Evolutionary conservation across 805 yeast genomes (phyloP).

Genomic region (Saccharomycopsis malanga): DNA sequence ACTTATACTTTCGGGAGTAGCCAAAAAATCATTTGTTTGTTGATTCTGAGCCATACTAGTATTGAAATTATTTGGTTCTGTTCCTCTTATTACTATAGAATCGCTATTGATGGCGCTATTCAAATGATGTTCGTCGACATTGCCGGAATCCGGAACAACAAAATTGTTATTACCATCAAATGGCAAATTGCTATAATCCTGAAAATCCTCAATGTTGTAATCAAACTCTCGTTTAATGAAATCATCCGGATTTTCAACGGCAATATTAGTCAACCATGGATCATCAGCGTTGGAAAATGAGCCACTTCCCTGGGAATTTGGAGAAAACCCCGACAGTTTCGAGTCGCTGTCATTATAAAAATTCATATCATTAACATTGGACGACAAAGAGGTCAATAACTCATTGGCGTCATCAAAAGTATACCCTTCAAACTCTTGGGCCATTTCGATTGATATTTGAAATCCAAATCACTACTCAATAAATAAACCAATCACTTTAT

Average conservation of each 20-base stretch:
- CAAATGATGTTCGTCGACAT: neutral
- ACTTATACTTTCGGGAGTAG: neutral
- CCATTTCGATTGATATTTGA: neutral
- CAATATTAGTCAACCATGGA: neutral
- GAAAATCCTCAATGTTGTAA: neutral
- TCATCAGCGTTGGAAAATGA: constrained; percentile 2
- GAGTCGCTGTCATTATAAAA: constrained; percentile 5
- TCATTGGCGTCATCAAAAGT: constrained; percentile 9
- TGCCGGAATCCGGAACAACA: neutral
- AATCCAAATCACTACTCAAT: no score
- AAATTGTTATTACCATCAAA: neutral
- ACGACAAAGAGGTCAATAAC: constrained; percentile 1
- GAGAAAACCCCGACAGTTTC: neutral
- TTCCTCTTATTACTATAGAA: no score
- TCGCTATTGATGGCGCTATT: neutral
- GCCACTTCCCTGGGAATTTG: constrained; percentile 4
- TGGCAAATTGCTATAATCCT: neutral
- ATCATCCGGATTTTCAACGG: neutral
- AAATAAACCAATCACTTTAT: no score
- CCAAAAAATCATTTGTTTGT: neutral
- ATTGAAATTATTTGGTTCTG: neutral
- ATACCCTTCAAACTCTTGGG: neutral
- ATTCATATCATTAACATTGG: neutral
- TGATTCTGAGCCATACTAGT: neutral
- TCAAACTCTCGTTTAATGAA: neutral